A percentile compares a stretch with the other conserved stretches of the same genome.
Conservation (phyloP, 306 rosid genomes). For the Neltuma alba region DNA sequence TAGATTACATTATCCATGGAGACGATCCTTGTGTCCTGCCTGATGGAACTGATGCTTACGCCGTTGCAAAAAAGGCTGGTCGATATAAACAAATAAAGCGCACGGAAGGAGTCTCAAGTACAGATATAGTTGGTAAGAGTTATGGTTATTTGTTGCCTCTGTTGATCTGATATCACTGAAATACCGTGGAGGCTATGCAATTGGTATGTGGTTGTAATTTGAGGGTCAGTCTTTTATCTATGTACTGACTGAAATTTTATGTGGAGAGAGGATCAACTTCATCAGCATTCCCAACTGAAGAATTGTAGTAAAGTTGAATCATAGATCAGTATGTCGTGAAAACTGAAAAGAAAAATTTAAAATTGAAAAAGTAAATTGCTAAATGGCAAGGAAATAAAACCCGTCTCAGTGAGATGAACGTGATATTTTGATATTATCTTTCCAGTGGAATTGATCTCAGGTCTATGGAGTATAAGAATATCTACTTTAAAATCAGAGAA, state of each 20-base stretch:
- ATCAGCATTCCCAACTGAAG: neutral
- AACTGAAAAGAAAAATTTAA: neutral
- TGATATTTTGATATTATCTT: neutral
- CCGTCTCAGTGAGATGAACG: neutral
- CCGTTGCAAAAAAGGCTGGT: constrained; percentile 88
- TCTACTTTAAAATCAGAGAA: neutral
- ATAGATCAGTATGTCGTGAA: neutral
- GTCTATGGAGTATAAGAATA: neutral
- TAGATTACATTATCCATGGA: constrained; percentile 91
- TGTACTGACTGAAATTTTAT: neutral
- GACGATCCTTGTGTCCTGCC: constrained; percentile 99
- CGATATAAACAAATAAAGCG: constrained; percentile 98
- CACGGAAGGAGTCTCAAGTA: constrained; percentile 89
- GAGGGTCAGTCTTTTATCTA: neutral
- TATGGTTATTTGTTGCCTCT: neutral
- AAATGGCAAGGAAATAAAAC: neutral
- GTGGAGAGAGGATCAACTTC: neutral
- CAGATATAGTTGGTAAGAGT: constrained; percentile 1
- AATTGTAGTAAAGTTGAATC: neutral
- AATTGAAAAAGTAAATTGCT: neutral
- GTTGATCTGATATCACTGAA: neutral
- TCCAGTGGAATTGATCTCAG: neutral
- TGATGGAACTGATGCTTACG: constrained; percentile 97
- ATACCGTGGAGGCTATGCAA: neutral
- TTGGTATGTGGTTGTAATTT: neutral